Percentiles rank a stretch among this genome's conserved stretches.
Conservation (phyloP, 2,329 filamentous ascomycete species). For the Lasiodiplodia citricola region DNA sequence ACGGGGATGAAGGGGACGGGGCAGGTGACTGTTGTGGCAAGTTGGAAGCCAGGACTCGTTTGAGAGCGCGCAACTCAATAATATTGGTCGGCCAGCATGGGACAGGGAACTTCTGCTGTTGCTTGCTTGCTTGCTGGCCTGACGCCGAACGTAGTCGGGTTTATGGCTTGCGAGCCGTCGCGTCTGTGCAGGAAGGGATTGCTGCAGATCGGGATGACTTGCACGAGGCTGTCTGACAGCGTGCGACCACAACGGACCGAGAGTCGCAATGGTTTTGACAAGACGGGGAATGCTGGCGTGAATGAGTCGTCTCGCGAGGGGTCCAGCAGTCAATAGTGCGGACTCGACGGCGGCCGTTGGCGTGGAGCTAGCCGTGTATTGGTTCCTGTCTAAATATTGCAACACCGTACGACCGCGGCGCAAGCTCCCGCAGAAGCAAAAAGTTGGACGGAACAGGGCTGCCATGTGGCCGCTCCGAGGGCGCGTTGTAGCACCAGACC, state of each 20-base stretch:
- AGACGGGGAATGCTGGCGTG: slow-evolving; percentile 17
- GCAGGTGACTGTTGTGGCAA: slow-evolving; percentile 16
- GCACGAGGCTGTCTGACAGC: slow-evolving; percentile 22
- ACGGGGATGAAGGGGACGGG: slow-evolving; percentile 17
- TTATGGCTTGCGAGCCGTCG: slow-evolving; percentile 8
- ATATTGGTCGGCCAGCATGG: slow-evolving; percentile 12
- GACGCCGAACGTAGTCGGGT: slow-evolving; percentile 1
- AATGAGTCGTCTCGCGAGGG: slow-evolving; percentile 9
- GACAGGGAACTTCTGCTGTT: slow-evolving; percentile 6
- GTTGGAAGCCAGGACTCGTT: slow-evolving; percentile 21
- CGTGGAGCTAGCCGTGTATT: slow-evolving; percentile 2
- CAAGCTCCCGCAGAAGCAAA: slow-evolving; percentile 21
- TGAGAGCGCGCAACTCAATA: slow-evolving; percentile 22
- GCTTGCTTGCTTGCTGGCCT: not conserved
- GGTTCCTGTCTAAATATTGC: slow-evolving; percentile 20
- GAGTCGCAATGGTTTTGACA: slow-evolving; percentile 10
- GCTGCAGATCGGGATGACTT: slow-evolving; percentile 26
- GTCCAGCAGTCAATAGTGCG: slow-evolving; percentile 13
- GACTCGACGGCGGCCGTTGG: slow-evolving; percentile 12
- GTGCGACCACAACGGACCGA: slow-evolving; percentile 7
- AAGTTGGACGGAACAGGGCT: slow-evolving; percentile 15
- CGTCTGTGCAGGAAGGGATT: slow-evolving; percentile 24
- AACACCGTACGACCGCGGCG: slow-evolving; percentile 13
- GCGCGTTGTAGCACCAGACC: slow-evolving; percentile 13
- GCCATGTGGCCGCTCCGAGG: slow-evolving; percentile 22